Evolutionary conservation across 495 filamentous ascomycete species (phyloP), one percentile per base, ranked within the genome.

Genomic region (Hypoxylon perforatum): DNA sequence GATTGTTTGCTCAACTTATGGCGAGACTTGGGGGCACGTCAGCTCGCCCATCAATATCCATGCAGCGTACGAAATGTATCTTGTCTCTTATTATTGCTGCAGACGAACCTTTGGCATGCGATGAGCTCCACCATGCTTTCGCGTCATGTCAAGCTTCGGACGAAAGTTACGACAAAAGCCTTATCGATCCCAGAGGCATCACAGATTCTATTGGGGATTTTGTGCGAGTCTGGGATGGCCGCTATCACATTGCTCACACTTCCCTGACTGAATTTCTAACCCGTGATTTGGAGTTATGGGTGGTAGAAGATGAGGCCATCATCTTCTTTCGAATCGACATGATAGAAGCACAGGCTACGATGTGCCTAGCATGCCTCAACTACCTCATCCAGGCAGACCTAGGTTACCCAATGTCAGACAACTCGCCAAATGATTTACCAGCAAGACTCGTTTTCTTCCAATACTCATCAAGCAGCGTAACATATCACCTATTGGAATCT

Each of bases 221-320:
- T 25, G 38, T 71, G 17, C 48, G 55, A 33, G 57, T 63, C 23
- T 58, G 41, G 4, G 41, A 46, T 21, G 63, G 57, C 8, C 22
- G 56, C 48, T 45, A 58, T 33, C 64, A 62, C 18, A 51, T 71
- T 11, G 38, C 19, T 9, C 68, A 71, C 54, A 47, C 65, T 30
- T 71, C 68, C 42, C 25, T 71, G 18, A 17, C 42, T 23, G 68
- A 71, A 17, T 68, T 71, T 47, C 56, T 71, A 8, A 64, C 52
- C 5, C 64, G 64, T 4, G 42, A 45, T 25, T 42, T 55, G 6
- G 53, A 45, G 21, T 18, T 59, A 5, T 71, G 64, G 63, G 12
- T 57, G 18, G 30, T 7, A 10, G 39, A 65, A 33, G 66, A 70
- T 45, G 23, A 55, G 49, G 46, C 18, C 0, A 51, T 70, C 7